Percentiles rank a stretch among this genome's conserved stretches.
phyloP scores from a whole-genome alignment of 768 basidiomycete species.

The Sarcodon sp. region DNA sequence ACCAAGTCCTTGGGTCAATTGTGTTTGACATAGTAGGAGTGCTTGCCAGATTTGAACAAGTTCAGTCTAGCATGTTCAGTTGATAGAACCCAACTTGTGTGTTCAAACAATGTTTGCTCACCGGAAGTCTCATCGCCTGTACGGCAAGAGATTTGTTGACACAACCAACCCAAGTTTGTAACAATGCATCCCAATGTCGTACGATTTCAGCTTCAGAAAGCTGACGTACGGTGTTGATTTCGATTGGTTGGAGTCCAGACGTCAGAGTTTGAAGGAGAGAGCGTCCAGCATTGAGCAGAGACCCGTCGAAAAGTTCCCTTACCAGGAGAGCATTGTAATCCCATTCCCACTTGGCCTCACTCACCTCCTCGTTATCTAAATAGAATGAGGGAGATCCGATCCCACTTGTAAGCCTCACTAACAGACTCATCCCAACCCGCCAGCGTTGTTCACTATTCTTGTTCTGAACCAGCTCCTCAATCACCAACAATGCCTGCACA shows the following conservation, averaged over 20 bases:
- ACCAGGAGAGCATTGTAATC: background rate
- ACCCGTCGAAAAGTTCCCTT: constrained; percentile 30
- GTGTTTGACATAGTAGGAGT: constrained; percentile 36
- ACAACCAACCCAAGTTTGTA: constrained; percentile 22
- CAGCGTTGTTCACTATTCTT: constrained; percentile 12
- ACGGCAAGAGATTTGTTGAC: constrained; percentile 10
- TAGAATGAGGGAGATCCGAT: constrained; percentile 12
- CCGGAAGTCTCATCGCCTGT: constrained; percentile 1
- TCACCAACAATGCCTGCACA: constrained; percentile 17
- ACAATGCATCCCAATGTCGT: constrained; percentile 23
- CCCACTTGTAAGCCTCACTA: constrained; percentile 21
- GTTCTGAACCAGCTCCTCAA: constrained; percentile 24
- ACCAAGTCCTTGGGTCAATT: constrained; percentile 24
- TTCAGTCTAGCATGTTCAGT: constrained; percentile 17
- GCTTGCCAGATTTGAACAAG: constrained; percentile 39
- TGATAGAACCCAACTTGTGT: background rate
- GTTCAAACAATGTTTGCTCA: background rate
- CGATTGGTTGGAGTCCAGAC: constrained; percentile 13
- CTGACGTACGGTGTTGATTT: constrained; percentile 15
- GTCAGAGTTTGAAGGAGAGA: constrained; percentile 15
- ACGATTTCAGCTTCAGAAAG: constrained; percentile 26
- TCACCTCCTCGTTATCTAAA: background rate
- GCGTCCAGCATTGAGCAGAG: constrained; percentile 17
- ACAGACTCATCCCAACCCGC: constrained; percentile 20
- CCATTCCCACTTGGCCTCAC: background rate